These are phyloP conservation scores for Rhodomyrtus psidioides DNA, from an alignment of 441 rosid genomes.

Conservation along the genomic window DNA sequence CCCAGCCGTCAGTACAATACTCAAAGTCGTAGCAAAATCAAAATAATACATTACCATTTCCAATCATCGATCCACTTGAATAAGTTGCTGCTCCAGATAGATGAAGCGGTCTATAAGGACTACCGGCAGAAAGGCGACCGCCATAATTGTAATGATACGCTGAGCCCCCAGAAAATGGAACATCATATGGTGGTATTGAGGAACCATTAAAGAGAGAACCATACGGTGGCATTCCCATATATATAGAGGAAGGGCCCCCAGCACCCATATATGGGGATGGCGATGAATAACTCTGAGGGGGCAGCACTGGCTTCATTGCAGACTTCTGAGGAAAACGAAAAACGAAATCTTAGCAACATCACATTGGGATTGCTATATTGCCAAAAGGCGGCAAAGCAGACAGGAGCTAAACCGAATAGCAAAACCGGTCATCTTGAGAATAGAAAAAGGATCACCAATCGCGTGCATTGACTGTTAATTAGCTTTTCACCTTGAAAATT, in stretches of 20 bases:
- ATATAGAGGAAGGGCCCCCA: conserved; percentile 74
- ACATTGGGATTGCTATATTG: not conserved
- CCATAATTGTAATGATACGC: conserved; percentile 84
- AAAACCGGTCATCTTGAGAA: not conserved
- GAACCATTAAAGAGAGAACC: conserved; percentile 78
- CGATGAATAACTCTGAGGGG: conserved; percentile 54
- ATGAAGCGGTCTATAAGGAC: conserved; percentile 86
- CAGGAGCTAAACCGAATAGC: not conserved
- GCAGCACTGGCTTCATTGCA: conserved; percentile 70
- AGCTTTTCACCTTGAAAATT: not conserved
- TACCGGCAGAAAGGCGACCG: conserved; percentile 65
- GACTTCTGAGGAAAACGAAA: conserved; percentile 41
- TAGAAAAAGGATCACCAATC: not conserved
- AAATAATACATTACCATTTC: conserved; percentile 42
- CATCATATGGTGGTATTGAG: conserved; percentile 78
- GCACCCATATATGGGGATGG: conserved; percentile 77
- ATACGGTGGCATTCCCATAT: conserved; percentile 82
- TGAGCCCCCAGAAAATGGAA: conserved; percentile 84
- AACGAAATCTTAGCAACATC: not conserved
- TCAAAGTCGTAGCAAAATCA: not conserved
- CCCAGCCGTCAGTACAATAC: not conserved
- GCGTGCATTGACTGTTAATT: not conserved
- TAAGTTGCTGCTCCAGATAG: conserved; percentile 84
- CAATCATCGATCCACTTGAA: conserved; percentile 89
- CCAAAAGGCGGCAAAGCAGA: not conserved